Evolutionary conservation across 208 protist species (phyloP), one percentile per base, ranked within the genome.

Genomic region (Angomonas deanei): DNA sequence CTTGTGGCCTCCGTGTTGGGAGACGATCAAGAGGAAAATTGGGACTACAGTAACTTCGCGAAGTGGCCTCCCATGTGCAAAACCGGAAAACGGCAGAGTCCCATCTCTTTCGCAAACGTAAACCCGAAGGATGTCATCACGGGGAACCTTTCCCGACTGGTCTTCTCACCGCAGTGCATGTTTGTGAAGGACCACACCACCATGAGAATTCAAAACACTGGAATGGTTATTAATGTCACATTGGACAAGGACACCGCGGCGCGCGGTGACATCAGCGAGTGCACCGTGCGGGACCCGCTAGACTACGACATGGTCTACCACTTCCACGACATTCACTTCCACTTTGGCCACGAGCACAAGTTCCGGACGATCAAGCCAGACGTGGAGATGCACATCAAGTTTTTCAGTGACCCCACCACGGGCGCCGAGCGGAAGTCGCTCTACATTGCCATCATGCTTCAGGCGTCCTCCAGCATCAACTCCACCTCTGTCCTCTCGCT

Each of bases 351-450:
- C 33, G 78, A 90, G 67, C 88, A 91, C 66, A 55, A 65, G n/a
- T 81, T 90, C 47, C 76, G 76, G 32, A 73, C 42, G 50, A 59
- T 79, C 2, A 59, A 62, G n/a, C 78, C 83, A 4, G 76, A 87
- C 19, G 81, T 74, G 1, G 87, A 93, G 60, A 70, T 94, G 68
- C 83, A 92, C 53, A 19, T 91, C 17, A 68, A 74, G 36, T 94
- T 94, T 46, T 21, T 34, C 13, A 28, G 56, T 6, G 42, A 68
- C 19, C 28, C 19, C 26, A 42, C 26, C 30, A 38, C 62, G 3
- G 54, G 63, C 28, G 54, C 42, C 34, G 70, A 69, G n/a, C 70
- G 48, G 3, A 59, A 76, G 55, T 24, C 70, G n/a, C 66, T 89
- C 28, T 42, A 53, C 17, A 63, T 94, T 42, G 76, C 78, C 8